phyloP scores from a whole-genome alignment of 345 rosid genomes.

The Xanthoceras sorbifolium region DNA sequence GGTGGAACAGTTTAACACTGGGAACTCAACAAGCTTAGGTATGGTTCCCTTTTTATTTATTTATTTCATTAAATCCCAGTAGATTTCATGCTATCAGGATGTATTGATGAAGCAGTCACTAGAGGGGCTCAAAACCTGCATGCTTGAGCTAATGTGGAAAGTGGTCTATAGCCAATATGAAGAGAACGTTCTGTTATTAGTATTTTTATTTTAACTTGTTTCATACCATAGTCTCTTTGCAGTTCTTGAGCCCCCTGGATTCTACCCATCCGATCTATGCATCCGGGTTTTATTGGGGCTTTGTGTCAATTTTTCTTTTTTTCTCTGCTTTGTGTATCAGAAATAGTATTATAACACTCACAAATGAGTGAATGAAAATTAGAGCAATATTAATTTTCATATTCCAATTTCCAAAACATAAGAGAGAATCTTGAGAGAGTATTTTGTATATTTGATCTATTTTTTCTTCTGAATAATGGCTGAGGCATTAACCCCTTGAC shows the following conservation, averaged over 20 bases:
- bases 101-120: background rate
- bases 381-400: background rate
- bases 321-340: background rate
- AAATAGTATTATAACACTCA: background rate
- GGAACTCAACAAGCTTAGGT: conserved; percentile 42
- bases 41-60: conserved; percentile 12
- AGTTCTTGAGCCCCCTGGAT: background rate
- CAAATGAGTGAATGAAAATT: background rate
- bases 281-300: background rate
- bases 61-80: background rate
- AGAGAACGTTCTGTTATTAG: background rate
- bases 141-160: background rate
- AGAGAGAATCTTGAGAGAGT: background rate
- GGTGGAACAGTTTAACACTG: conserved; percentile 40
- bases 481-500: background rate
- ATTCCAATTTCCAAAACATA: background rate
- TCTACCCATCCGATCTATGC: background rate
- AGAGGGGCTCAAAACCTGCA: background rate
- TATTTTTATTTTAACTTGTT: conserved; percentile 5
- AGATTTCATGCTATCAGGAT: background rate
- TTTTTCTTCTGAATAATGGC: background rate
- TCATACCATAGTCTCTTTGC: conserved; percentile 9
- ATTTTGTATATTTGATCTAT: background rate
- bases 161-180: background rate
- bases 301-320: background rate